phyloP scores from a whole-genome alignment of 1,139 yeast genomes.

The Taphrina populina region DNA sequence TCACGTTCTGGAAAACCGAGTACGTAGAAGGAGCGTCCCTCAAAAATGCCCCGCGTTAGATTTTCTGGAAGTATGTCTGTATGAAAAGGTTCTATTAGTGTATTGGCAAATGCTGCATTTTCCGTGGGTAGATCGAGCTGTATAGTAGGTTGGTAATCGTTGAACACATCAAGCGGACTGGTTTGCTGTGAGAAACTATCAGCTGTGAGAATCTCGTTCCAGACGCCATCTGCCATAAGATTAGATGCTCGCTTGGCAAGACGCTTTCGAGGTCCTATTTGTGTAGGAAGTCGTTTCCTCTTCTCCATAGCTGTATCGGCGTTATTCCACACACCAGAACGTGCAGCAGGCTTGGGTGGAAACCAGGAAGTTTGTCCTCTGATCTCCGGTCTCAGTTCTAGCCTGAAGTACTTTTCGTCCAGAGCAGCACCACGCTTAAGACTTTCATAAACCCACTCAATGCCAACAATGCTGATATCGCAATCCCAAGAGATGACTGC shows the following conservation, averaged over 20 bases:
- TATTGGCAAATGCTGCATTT: not conserved
- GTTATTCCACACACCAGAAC: not conserved
- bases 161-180: not conserved
- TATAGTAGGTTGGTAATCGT: not conserved
- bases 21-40: constrained; percentile 1
- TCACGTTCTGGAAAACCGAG: constrained; percentile 7
- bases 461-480: constrained; percentile 65
- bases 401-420: constrained; percentile 30
- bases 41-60: constrained; percentile 1
- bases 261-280: constrained; percentile 1
- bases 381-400: constrained; percentile 10
- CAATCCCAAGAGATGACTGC: constrained; percentile 62
- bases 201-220: constrained; percentile 3
- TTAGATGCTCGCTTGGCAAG: not conserved
- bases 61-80: constrained; percentile 1
- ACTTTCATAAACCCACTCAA: constrained; percentile 58
- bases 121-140: constrained; percentile 10
- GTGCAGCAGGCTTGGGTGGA: constrained; percentile 4
- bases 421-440: constrained; percentile 35
- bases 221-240: not conserved
- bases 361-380: constrained; percentile 17
- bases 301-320: not conserved
- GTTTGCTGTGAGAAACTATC: not conserved
- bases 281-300: constrained; percentile 2
- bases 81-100: too few relatives aligned